These are phyloP conservation scores for Hibiscus mutabilis DNA, from an alignment of 345 rosid species.

Conservation along the genomic window DNA sequence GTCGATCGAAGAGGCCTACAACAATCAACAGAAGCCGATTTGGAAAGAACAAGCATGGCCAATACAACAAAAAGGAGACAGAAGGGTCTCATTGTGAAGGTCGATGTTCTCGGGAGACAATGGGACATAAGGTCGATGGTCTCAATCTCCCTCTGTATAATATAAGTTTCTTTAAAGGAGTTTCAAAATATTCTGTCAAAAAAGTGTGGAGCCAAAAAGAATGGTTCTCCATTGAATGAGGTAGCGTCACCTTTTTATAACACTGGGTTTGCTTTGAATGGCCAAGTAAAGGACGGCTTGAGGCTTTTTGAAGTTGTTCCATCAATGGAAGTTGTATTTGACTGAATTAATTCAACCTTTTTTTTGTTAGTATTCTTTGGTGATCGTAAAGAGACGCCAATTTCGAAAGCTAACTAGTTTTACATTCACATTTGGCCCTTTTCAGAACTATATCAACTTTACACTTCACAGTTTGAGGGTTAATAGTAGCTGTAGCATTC, in stretches of 20 bases:
- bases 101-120: neutral
- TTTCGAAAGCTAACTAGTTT: conserved; percentile 6
- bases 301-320: conserved; percentile 13
- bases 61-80: neutral
- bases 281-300: conserved; percentile 26
- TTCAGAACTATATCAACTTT: neutral
- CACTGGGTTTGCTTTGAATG: neutral
- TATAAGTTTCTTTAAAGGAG: neutral
- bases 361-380: neutral
- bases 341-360: neutral
- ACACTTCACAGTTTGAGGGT: neutral
- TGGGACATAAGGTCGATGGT: neutral
- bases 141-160: neutral
- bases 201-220: conserved; percentile 28
- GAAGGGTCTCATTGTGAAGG: conserved; percentile 24
- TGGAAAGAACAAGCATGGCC: conserved; percentile 14
- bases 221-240: conserved; percentile 34
- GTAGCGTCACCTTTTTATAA: conserved; percentile 18
- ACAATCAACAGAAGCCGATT: conserved; percentile 10
- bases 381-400: neutral
- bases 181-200: conserved; percentile 15
- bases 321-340: conserved; percentile 2
- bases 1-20: conserved; percentile 16
- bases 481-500: neutral
- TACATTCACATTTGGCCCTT: conserved; percentile 1